Evolutionary conservation across 306 rosid genomes (phyloP).

Genomic region (Urtica urens): DNA sequence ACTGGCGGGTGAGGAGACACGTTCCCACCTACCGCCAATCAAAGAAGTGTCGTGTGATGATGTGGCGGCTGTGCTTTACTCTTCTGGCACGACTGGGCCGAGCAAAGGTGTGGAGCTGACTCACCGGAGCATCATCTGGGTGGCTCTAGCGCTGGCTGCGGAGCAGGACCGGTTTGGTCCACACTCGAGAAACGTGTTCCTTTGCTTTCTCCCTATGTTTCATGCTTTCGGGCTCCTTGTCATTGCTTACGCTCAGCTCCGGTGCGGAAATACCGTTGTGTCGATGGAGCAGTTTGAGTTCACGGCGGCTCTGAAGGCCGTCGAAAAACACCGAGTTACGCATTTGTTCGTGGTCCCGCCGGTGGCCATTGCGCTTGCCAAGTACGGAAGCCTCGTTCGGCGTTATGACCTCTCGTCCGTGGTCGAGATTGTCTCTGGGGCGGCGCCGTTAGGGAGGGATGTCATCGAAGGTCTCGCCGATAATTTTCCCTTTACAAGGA

Average conservation of each 20-base stretch:
- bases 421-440: conserved; percentile 55
- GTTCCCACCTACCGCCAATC: too few relatives aligned
- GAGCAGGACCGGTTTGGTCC: conserved; percentile 44
- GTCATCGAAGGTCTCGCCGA: conserved; percentile 53
- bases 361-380: conserved; percentile 53
- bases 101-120: conserved; percentile 75
- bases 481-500: conserved; percentile 28
- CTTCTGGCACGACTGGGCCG: conserved; percentile 77
- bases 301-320: conserved; percentile 31
- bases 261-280: conserved; percentile 46
- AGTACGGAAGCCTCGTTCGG: conserved; percentile 35
- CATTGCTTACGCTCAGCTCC: conserved; percentile 40
- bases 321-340: conserved; percentile 53
- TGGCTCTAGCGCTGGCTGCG: conserved; percentile 36
- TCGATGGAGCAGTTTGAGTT: conserved; percentile 41
- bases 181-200: conserved; percentile 26
- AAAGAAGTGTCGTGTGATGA: conserved; percentile 34
- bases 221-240: conserved; percentile 61
- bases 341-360: conserved; percentile 79
- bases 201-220: conserved; percentile 73
- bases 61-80: conserved; percentile 63
- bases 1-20: too few relatives aligned
- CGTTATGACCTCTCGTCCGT: conserved; percentile 54
- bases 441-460: conserved; percentile 75
- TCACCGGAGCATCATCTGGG: conserved; percentile 53